phyloP scores from a whole-genome alignment of 768 basidiomycete species.

The Brasilioporus rufonigricans region DNA sequence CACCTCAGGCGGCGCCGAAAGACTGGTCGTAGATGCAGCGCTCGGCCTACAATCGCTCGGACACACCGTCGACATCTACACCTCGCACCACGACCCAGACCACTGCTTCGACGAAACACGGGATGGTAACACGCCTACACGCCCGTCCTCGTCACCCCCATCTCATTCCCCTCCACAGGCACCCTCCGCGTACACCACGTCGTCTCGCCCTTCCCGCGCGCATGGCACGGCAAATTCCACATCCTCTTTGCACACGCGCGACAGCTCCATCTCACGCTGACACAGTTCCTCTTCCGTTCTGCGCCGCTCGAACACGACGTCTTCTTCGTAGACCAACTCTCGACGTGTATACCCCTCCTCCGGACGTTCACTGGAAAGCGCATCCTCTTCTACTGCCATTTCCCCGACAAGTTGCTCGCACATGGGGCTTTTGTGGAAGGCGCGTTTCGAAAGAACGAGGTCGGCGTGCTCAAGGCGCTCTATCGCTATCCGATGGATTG shows the following conservation, averaged over 20 bases:
- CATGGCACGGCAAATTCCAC: constrained; percentile 77
- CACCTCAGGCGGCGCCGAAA: constrained; percentile 72
- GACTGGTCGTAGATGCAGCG: constrained; percentile 93
- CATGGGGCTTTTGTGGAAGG: constrained; percentile 64
- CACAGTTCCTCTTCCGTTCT: constrained; percentile 51
- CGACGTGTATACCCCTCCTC: constrained; percentile 85
- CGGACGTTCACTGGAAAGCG: constrained; percentile 64
- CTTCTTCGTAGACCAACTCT: constrained; percentile 93
- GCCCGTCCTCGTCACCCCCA: constrained; percentile 10
- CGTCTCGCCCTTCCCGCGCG: constrained; percentile 74
- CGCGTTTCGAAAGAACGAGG: constrained; percentile 37
- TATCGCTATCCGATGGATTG: constrained; percentile 91
- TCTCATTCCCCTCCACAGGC: constrained; percentile 44
- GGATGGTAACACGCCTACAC: constrained; percentile 55
- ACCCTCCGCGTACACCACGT: constrained; percentile 75
- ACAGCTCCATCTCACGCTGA: constrained; percentile 73
- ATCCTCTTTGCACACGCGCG: constrained; percentile 86
- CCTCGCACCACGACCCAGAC: constrained; percentile 83
- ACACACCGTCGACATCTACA: constrained; percentile 86
- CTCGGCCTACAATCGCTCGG: constrained; percentile 82
- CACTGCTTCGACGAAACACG: constrained; percentile 94
- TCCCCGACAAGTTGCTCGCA: constrained; percentile 91
- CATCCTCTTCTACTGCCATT: constrained; percentile 97
- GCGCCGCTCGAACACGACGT: constrained; percentile 62
- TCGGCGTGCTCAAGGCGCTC: constrained; percentile 59